Evolutionary conservation across 148 eudicot species (phyloP).

Genomic region (Arbutus unedo): DNA sequence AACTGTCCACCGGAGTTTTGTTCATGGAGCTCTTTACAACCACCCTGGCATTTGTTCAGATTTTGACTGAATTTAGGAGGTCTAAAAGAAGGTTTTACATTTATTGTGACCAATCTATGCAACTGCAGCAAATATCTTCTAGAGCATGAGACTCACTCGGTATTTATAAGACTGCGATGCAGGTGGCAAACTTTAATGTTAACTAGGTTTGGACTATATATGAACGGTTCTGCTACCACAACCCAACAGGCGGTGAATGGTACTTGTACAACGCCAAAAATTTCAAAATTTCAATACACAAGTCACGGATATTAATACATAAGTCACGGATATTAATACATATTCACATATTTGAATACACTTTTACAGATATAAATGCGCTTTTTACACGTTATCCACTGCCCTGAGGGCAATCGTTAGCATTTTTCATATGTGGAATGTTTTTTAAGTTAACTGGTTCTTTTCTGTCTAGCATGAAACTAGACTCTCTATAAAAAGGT

Average conservation of each 20-base stretch:
- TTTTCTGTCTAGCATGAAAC: not conserved
- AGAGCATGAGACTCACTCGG: not conserved
- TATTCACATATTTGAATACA: not conserved
- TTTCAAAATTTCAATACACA: not conserved
- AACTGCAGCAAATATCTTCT: not conserved
- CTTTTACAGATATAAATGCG: not conserved
- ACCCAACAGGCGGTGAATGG: not conserved
- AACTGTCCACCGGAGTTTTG: not conserved
- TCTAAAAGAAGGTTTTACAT: not conserved
- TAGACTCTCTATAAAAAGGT: not conserved
- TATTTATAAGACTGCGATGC: not conserved
- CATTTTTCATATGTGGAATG: not conserved
- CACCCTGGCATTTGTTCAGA: constrained; percentile 2
- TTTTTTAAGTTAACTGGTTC: not conserved
- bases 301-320: not conserved
- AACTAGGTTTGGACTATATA: not conserved
- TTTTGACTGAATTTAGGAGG: not conserved
- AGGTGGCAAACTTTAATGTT: not conserved
- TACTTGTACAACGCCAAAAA: not conserved
- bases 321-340: not conserved
- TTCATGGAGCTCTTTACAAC: not conserved
- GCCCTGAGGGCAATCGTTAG: too few species aligned
- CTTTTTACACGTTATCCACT: not conserved
- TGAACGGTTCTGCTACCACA: not conserved
- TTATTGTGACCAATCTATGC: not conserved